A percentile compares a stretch with the other conserved stretches of the same genome.
Conservation (phyloP, 192 early-diverging fungal genomes). For the Diversispora eburnea region DNA sequence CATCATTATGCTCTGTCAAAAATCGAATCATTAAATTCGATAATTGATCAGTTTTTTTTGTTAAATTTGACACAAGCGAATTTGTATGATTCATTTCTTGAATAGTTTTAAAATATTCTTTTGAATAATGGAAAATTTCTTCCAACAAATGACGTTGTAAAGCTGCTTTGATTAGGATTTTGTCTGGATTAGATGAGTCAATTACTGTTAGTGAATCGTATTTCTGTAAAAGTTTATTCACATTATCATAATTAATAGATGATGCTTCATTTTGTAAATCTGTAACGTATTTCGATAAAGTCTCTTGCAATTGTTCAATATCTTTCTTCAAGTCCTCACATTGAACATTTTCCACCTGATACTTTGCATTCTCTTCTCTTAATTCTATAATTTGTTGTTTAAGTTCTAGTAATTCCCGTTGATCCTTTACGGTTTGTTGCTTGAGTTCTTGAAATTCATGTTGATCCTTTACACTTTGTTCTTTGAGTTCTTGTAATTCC, state of each 20-base stretch:
- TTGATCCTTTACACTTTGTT: no score
- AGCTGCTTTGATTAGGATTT: neutral
- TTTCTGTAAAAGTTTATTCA: neutral
- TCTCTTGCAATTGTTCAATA: neutral
- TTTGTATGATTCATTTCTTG: neutral
- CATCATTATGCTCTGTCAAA: neutral
- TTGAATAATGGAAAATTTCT: neutral
- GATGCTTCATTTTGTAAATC: neutral
- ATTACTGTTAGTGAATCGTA: neutral
- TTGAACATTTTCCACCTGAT: constrained; percentile 9
- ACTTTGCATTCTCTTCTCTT: neutral
- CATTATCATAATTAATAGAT: neutral
- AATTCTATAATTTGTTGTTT: neutral
- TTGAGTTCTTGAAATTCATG: no score
- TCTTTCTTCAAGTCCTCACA: neutral
- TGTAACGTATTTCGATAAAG: neutral
- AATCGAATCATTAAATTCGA: neutral
- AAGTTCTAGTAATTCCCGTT: no score
- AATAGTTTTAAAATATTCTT: no score
- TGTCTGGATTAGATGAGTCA: neutral
- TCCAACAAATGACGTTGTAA: neutral
- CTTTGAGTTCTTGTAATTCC: no score
- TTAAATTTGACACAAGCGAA: neutral
- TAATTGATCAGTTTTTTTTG: neutral
- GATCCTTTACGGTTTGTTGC: no score